phyloP scores from a whole-genome alignment of 148 eudicot species.

The Vaccinium corymbosum region DNA sequence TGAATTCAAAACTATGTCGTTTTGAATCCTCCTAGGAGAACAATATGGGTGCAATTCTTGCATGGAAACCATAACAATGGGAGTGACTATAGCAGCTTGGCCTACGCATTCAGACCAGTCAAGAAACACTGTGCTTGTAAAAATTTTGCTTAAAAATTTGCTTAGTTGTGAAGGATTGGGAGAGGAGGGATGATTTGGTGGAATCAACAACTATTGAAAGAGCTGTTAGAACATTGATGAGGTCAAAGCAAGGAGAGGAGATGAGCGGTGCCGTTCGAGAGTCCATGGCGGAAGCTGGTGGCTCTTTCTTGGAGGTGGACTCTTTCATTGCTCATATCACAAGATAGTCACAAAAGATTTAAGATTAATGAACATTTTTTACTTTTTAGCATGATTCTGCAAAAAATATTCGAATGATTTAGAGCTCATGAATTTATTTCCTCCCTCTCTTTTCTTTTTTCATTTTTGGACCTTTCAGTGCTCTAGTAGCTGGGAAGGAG shows the following conservation, averaged over 20 bases:
- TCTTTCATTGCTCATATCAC: slow-evolving; percentile 21
- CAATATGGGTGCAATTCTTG: slow-evolving; percentile 25
- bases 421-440: background rate
- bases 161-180: slow-evolving; percentile 12
- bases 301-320: slow-evolving; percentile 14
- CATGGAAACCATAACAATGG: slow-evolving; percentile 22
- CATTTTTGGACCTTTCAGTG: background rate
- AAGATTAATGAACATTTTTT: background rate
- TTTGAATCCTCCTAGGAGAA: too few species aligned
- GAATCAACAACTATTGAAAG: background rate
- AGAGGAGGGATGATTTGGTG: slow-evolving; percentile 4
- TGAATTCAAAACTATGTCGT: too few species aligned
- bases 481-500: background rate
- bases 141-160: slow-evolving; percentile 10
- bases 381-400: background rate
- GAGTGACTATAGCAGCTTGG: slow-evolving; percentile 22
- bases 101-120: slow-evolving; percentile 23
- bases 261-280: background rate
- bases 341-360: background rate
- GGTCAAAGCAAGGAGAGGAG: slow-evolving; percentile 15
- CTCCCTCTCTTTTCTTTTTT: background rate
- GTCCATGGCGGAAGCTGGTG: slow-evolving; percentile 1
- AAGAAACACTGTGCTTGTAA: slow-evolving; percentile 15
- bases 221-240: slow-evolving; percentile 15
- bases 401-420: background rate